Base-by-base conservation (phyloP, 306 rosid species). In the Cucumis hystrix region DNA sequence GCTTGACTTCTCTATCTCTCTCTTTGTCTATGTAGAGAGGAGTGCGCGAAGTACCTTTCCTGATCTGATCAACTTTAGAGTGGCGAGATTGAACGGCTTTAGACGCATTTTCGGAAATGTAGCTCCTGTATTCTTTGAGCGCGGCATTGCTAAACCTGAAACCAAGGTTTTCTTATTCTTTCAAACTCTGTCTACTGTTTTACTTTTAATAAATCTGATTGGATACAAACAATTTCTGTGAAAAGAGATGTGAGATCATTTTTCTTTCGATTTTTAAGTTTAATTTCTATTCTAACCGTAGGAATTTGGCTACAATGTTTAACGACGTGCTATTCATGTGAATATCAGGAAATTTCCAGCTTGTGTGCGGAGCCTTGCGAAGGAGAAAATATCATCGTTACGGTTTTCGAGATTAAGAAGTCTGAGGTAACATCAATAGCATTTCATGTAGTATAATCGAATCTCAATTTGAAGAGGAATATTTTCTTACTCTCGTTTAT, bases 1-100 rank as follows among this genome's bases (percentile, higher is more conserved):
- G 35, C 8, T 25, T 8, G n/a, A 7, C 25, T 30, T 79, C 45
- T 17, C 3, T 57, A 11, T 78, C 15, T 79, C 45, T 17, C 2
- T 57, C 15, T 78, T 11, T 78, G 72, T 39, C 7, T n/a, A 30
- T 55, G 69, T 86, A 92, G 98, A 89, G 85, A 86, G 86, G 80
- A 94, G 98, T 76, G 95, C 98, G 21, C 81, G 96, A 84, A 94
- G 93, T 83, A 92, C 98, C 10, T 94, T 92, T 74, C 97, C 98
- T 75, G 90, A 89, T 37, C 88, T 92, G 84, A 58, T 84, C 55
- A 87, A 95, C 80, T 95, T 95, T 88, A 52, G 96, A 84, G 85
- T 77, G 33, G 95, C 89, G 3, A 83, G 80, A 73, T 75, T 95
- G 87, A 90, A 84, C 75, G 82, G 89, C 8, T 95, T 95, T 40